Base-by-base conservation (phyloP, 192 early-diverging fungal species). In the Coemansia sp. region DNA sequence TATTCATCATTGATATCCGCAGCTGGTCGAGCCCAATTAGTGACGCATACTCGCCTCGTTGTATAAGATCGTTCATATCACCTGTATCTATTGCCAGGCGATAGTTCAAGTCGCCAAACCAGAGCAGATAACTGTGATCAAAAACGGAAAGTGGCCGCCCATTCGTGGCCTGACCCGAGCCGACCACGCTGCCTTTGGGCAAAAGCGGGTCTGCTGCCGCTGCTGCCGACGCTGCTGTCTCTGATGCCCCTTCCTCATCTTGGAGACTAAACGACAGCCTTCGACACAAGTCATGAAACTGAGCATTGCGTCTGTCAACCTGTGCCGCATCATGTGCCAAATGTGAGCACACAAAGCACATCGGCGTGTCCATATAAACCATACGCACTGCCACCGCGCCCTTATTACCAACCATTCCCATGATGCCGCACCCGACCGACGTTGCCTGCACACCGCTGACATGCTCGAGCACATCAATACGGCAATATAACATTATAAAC, bases 51-150 rank as follows among this genome's bases (percentile, higher is more conserved):
- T 93, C 67, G 7, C 83, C 78, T 13, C 77, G 71, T 13, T 71
- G 80, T 3, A 93, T 34, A 1, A 76, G 40, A 7, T 60, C 58
- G 54, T 86, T 86, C 39, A 90, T 82, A 8, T 83, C 84, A 9
- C 71, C 67, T 47, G 89, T 85, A 6, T 85, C 67, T 0, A 93
- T 56, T 5, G 77, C 73, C 30, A 99, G 75, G 4, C 96, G 84
- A 72, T 99, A 98, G 67, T 99, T 99, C 53, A 99, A 66, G 67
- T 99, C 96, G 23, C 96, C 96, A 14, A 95, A 67, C 89, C 91
- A 99, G 44, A 99, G 81, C 21, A 80, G 57, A 68, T 86, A 88
- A 82, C 87, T 87, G 56, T 79, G 80, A 58, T 88, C 86, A 63
- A 87, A 91, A 23, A 91, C 80, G 0, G 83, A 66, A 4, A 71